These are phyloP conservation scores for Aspergillus phoenicis DNA, from an alignment of 2,329 filamentous ascomycete genomes.

Conservation along the genomic window DNA sequence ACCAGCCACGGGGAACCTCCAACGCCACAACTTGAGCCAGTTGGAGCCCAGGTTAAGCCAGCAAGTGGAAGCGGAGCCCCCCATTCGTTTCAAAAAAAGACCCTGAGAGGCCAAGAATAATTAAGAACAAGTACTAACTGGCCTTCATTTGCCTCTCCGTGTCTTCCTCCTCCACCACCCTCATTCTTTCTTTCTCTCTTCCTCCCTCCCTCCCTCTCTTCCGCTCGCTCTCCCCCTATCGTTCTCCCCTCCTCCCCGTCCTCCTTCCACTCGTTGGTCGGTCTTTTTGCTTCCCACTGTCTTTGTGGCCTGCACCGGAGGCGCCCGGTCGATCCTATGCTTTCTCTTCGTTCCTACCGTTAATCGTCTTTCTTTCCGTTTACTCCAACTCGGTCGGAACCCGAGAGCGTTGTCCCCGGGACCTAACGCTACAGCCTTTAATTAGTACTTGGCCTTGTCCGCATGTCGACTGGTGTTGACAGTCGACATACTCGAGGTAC, in stretches of 20 bases:
- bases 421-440: conserved; percentile 22
- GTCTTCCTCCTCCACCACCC: conserved; percentile 2
- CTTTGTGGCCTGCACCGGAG: conserved; percentile 28
- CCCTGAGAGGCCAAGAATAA: conserved; percentile 4
- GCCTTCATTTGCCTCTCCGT: conserved; percentile 9
- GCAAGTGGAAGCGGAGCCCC: background rate
- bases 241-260: conserved; percentile 1
- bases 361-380: conserved; percentile 24
- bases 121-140: background rate
- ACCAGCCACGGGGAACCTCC: background rate
- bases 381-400: conserved; percentile 15
- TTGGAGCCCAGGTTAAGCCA: no score
- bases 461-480: conserved; percentile 60
- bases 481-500: conserved; percentile 52
- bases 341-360: conserved; percentile 28
- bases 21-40: background rate
- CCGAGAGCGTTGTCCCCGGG: conserved; percentile 18
- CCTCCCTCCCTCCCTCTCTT: background rate
- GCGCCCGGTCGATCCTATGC: conserved; percentile 33
- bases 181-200: background rate
- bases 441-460: conserved; percentile 34
- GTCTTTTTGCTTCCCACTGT: conserved; percentile 22
- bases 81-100: conserved; percentile 2
- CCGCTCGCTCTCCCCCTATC: background rate
- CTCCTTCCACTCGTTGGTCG: conserved; percentile 22